Conservation (phyloP, 495 filamentous ascomycete species). For the Cudoniella acicularis region DNA sequence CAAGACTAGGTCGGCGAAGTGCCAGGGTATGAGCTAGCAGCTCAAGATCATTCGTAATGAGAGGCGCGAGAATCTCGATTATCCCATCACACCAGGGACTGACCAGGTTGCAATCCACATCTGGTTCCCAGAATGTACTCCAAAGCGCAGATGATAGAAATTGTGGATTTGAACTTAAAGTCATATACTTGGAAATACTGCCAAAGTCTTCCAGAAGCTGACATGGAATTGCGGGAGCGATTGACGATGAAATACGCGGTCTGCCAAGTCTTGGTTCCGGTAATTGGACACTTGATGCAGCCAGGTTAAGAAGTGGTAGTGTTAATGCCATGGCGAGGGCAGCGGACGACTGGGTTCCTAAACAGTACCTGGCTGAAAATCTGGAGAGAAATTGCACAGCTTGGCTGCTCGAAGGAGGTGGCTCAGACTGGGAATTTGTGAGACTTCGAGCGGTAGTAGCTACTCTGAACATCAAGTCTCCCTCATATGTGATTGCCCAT, state of each 20-base stretch:
- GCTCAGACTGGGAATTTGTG: not conserved
- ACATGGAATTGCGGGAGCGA: not conserved
- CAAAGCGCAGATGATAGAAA: slow-evolving; percentile 6
- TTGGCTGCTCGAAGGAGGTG: not conserved
- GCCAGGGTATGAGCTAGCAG: slow-evolving; percentile 3
- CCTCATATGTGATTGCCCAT: slow-evolving; percentile 1
- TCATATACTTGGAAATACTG: not conserved
- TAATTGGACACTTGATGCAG: not conserved
- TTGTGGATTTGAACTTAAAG: not conserved
- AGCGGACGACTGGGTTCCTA: not conserved
- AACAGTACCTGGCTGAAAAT: not conserved
- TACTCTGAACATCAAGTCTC: slow-evolving; percentile 2
- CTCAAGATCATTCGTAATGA: slow-evolving; percentile 2
- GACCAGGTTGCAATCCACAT: slow-evolving; percentile 9
- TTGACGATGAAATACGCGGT: not conserved
- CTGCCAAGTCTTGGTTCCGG: not conserved
- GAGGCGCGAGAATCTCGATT: slow-evolving; percentile 1
- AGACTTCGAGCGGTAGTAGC: not conserved
- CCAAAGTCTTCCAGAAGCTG: not conserved
- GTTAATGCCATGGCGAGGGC: not conserved
- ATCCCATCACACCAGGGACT: slow-evolving; percentile 14
- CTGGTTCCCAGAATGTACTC: slow-evolving; percentile 15
- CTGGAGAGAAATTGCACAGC: not conserved
- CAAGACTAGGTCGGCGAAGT: not conserved
- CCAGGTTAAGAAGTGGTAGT: not conserved